These are phyloP conservation scores for Nannochloris sp. DNA, from an alignment of 139 green algal species.

Conservation along the genomic window DNA sequence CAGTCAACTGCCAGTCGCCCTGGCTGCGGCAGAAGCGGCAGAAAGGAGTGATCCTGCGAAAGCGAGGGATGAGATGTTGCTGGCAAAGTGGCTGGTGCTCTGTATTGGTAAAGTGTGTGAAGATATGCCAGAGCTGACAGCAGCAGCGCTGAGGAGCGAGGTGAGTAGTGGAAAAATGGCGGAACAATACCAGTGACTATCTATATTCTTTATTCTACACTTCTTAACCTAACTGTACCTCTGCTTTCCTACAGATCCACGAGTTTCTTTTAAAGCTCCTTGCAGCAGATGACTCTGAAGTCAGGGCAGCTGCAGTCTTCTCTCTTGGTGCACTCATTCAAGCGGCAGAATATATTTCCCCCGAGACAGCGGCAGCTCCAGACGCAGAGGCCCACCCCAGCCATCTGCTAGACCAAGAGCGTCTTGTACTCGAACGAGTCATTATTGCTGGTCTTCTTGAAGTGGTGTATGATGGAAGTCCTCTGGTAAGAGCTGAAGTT, in stretches of 20 bases:
- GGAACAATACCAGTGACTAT: too few relatives aligned
- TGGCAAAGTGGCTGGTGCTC: slow-evolving; percentile 91
- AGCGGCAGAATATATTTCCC: neutral
- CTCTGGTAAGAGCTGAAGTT: slow-evolving; percentile 65
- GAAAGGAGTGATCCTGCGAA: neutral
- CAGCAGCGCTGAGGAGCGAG: slow-evolving; percentile 26
- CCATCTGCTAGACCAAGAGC: neutral
- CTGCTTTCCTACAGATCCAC: slow-evolving; percentile 22
- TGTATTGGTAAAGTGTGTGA: slow-evolving; percentile 85
- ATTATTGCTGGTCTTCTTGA: slow-evolving; percentile 35
- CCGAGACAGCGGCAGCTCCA: neutral
- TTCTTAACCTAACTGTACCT: neutral
- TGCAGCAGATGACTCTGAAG: slow-evolving; percentile 48
- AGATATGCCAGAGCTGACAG: slow-evolving; percentile 25
- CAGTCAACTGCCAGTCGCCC: slow-evolving; percentile 6
- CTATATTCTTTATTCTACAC: too few relatives aligned
- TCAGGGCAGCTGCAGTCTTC: slow-evolving; percentile 83
- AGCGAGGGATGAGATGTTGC: slow-evolving; percentile 24
- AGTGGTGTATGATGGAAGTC: slow-evolving; percentile 59
- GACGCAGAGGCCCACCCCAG: neutral
- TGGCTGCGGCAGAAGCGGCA: neutral
- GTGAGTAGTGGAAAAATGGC: neutral
- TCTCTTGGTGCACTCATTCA: slow-evolving; percentile 71
- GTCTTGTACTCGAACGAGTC: slow-evolving; percentile 21
- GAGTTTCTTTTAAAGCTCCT: slow-evolving; percentile 46